Conservation (phyloP, 2,329 filamentous ascomycete species). For the Sclerotinia trifoliorum region DNA sequence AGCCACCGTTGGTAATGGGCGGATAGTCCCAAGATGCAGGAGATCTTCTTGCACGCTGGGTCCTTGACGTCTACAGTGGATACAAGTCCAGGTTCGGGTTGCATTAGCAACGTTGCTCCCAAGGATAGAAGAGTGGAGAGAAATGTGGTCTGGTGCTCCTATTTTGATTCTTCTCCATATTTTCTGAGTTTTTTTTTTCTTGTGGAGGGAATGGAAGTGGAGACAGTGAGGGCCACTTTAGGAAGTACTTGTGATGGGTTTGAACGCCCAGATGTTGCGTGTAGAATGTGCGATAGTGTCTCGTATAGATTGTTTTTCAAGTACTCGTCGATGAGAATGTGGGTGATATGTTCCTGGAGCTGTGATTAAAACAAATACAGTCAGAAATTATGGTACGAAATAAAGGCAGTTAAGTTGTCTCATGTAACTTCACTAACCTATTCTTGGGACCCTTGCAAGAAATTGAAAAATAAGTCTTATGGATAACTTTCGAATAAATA, state of each 20-base stretch:
- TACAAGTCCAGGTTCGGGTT: neutral
- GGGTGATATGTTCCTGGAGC: neutral
- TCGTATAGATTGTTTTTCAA: neutral
- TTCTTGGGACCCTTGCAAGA: neutral
- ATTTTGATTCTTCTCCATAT: neutral
- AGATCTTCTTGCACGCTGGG: slow-evolving; percentile 11
- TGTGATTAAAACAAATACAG: neutral
- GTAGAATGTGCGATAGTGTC: neutral
- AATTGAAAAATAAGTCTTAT: neutral
- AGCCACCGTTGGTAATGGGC: slow-evolving; percentile 1
- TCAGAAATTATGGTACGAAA: neutral
- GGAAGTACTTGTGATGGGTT: neutral
- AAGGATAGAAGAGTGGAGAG: slow-evolving; percentile 4
- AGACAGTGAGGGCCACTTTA: neutral
- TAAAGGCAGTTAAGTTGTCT: neutral
- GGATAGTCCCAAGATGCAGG: slow-evolving; percentile 6
- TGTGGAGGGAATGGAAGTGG: slow-evolving; percentile 1
- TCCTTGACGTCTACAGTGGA: slow-evolving; percentile 9
- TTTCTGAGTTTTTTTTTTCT: slow-evolving; percentile 1
- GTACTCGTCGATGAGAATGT: neutral
- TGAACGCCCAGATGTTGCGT: neutral
- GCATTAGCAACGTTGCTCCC: neutral
- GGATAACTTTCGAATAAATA: too few species aligned
- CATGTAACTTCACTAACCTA: neutral
- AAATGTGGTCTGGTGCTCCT: neutral